Evolutionary conservation across 306 rosid species (phyloP).

Genomic region (Trifolium dubium): DNA sequence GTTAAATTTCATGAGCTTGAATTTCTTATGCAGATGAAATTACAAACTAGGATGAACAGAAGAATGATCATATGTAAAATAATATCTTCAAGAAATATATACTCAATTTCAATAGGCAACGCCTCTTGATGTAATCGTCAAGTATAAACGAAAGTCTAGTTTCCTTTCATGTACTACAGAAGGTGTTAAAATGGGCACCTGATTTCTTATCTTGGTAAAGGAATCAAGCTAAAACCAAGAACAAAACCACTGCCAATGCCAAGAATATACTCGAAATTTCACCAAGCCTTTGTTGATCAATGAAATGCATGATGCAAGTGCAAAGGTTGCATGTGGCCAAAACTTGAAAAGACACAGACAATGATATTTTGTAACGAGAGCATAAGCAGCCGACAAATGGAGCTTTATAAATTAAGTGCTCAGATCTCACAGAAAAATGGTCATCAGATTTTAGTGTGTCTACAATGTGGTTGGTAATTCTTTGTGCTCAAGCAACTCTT

Average conservation of each 20-base stretch:
- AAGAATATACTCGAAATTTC: background rate
- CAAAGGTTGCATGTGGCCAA: background rate
- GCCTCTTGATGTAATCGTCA: slow-evolving; percentile 1
- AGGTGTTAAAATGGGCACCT: slow-evolving; percentile 18
- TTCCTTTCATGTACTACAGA: background rate
- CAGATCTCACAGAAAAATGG: background rate
- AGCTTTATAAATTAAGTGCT: background rate
- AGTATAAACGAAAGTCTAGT: background rate
- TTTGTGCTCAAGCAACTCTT: background rate
- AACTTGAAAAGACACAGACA: background rate
- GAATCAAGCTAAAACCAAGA: slow-evolving; percentile 12
- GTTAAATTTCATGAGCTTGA: slow-evolving; percentile 50
- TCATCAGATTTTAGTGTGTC: background rate
- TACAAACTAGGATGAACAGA: slow-evolving; percentile 14
- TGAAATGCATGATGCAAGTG: background rate
- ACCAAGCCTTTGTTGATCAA: background rate
- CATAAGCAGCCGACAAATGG: background rate
- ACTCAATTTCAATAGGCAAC: slow-evolving; percentile 2
- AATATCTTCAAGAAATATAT: slow-evolving; percentile 20
- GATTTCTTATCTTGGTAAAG: slow-evolving; percentile 4
- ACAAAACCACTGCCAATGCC: slow-evolving; percentile 2
- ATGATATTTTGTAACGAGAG: background rate
- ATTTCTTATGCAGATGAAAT: slow-evolving; percentile 40
- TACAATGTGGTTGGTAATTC: background rate
- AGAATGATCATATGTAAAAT: slow-evolving; percentile 32